A percentile compares a stretch with the other conserved stretches of the same genome.
phyloP scores from a whole-genome alignment of 1,139 yeast genomes.

The Debaryomyces subglobosus region DNA sequence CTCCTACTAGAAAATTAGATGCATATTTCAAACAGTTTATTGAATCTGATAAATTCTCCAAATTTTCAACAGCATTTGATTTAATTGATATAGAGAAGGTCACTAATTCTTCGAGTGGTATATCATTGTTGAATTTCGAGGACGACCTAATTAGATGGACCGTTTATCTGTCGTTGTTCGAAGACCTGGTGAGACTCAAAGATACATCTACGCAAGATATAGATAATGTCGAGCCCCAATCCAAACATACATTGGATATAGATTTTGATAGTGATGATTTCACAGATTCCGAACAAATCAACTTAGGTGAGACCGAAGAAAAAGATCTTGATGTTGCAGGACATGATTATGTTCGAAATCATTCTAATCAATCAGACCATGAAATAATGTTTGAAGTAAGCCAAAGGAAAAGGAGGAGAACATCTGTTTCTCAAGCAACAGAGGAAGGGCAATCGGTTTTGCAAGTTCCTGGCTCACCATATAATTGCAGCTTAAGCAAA shows the following conservation, averaged over 20 bases:
- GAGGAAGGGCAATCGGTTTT: background rate
- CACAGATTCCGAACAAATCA: background rate
- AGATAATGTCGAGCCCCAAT: background rate
- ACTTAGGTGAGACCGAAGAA: background rate
- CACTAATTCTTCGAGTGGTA: background rate
- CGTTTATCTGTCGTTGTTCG: conserved; percentile 16
- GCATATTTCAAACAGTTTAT: conserved; percentile 19
- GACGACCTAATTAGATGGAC: conserved; percentile 27
- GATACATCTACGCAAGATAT: background rate
- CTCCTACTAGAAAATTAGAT: conserved; percentile 15
- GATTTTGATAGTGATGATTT: conserved; percentile 9
- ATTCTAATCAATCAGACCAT: conserved; percentile 17
- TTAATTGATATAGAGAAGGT: conserved; percentile 20
- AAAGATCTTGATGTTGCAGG: background rate
- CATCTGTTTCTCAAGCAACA: background rate
- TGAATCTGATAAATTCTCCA: conserved; percentile 9
- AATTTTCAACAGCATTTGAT: conserved; percentile 34
- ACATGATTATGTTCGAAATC: conserved; percentile 6
- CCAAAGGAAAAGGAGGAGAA: conserved; percentile 13
- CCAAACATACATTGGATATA: background rate
- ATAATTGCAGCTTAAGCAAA: background rate
- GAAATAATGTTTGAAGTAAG: conserved; percentile 17
- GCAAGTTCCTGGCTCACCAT: background rate
- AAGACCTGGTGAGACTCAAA: background rate
- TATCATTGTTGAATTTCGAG: conserved; percentile 14